Conservation (phyloP, 148 eudicot genomes). For the Vaccinium darrowii region DNA sequence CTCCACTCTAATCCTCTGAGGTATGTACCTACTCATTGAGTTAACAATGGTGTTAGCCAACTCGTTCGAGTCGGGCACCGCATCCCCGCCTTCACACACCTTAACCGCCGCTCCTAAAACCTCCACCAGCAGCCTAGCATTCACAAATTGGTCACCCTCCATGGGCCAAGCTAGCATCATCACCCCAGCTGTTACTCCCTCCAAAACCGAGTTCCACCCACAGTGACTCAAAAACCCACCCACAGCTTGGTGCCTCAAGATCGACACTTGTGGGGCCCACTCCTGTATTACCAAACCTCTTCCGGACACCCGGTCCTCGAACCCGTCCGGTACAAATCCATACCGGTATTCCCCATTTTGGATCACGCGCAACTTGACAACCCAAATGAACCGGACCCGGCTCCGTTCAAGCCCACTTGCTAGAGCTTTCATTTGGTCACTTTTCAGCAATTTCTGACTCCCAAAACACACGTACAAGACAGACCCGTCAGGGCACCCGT, state of each 20-base stretch:
- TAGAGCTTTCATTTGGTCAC: slow-evolving; percentile 54
- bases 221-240: slow-evolving; percentile 6
- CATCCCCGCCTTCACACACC: slow-evolving; percentile 38
- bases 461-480: slow-evolving; percentile 72
- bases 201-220: slow-evolving; percentile 18
- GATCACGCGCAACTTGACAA: not conserved
- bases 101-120: slow-evolving; percentile 40
- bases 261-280: not conserved
- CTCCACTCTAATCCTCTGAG: slow-evolving; percentile 36
- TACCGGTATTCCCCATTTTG: not conserved
- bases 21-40: slow-evolving; percentile 29
- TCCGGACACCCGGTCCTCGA: not conserved
- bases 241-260: slow-evolving; percentile 43
- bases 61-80: slow-evolving; percentile 47
- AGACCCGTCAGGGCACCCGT: slow-evolving; percentile 43
- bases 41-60: slow-evolving; percentile 34
- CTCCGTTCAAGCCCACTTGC: slow-evolving; percentile 50
- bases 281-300: not conserved
- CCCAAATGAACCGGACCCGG: not conserved
- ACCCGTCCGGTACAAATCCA: not conserved
- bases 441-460: slow-evolving; percentile 49
- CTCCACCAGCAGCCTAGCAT: slow-evolving; percentile 51
- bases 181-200: slow-evolving; percentile 47
- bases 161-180: slow-evolving; percentile 66
- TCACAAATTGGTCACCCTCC: slow-evolving; percentile 59